These are phyloP conservation scores for Acer campestre DNA, from an alignment of 345 rosid species.

Conservation along the genomic window DNA sequence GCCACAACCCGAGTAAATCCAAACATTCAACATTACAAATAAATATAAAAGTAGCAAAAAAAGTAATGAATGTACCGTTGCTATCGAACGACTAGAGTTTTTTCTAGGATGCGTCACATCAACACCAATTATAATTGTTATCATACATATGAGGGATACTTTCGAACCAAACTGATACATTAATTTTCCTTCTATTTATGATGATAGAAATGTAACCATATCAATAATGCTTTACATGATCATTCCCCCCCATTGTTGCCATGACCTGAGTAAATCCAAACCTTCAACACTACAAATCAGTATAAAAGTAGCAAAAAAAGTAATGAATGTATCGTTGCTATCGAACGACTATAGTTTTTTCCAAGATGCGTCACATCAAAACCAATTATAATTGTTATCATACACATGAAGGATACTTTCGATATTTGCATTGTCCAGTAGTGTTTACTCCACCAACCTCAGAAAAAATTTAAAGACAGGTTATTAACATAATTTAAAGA, in stretches of 20 bases:
- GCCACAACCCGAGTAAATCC: no score
- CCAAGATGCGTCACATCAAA: conserved; percentile 89
- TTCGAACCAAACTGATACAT: conserved; percentile 10
- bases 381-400: conserved; percentile 82
- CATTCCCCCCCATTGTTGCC: conserved; percentile 80
- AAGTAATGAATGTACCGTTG: no score
- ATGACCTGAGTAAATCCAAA: conserved; percentile 54
- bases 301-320: not conserved
- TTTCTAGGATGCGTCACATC: no score
- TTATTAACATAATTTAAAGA: not conserved
- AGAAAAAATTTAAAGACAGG: not conserved
- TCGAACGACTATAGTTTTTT: conserved; percentile 71
- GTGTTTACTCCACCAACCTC: conserved; percentile 82
- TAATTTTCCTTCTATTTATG: not conserved
- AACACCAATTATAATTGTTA: no score
- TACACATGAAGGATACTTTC: conserved; percentile 51
- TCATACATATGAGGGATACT: no score
- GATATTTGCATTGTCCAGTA: conserved; percentile 47
- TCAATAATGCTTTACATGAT: conserved; percentile 15
- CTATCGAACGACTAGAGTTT: no score
- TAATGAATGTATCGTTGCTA: conserved; percentile 65
- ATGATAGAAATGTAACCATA: no score
- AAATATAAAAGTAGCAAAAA: no score
- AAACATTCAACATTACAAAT: no score
- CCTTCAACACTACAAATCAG: not conserved